Evolutionary conservation across 352 stramenopile species (phyloP).

Genomic region (Pythium biforme): DNA sequence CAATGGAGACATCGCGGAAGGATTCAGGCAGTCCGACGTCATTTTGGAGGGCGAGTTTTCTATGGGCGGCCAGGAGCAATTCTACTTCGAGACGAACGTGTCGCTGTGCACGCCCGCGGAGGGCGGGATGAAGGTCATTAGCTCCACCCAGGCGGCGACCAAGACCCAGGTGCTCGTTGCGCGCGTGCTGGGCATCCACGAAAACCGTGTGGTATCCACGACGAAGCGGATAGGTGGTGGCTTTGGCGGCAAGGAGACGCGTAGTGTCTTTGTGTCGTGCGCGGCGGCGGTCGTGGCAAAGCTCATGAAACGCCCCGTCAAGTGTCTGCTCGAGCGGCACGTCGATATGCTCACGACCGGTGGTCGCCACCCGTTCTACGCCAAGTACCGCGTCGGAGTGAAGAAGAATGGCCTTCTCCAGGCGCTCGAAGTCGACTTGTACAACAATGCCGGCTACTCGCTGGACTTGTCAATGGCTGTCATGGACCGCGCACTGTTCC

Average conservation of each 20-base stretch:
- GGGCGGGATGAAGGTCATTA: constrained; percentile 91
- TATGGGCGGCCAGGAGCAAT: constrained; percentile 94
- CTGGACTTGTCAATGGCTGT: constrained; percentile 94
- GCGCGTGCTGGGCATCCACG: constrained; percentile 89
- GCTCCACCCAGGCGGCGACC: constrained; percentile 92
- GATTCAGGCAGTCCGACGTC: constrained; percentile 60
- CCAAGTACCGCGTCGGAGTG: constrained; percentile 92
- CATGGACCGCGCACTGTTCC: constrained; percentile 95
- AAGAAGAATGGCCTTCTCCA: constrained; percentile 83
- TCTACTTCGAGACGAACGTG: constrained; percentile 94
- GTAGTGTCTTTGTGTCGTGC: constrained; percentile 89
- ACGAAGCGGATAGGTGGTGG: constrained; percentile 95
- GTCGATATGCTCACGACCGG: constrained; percentile 95
- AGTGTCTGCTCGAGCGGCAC: constrained; percentile 91
- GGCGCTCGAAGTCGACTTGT: constrained; percentile 91
- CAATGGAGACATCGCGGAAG: constrained; percentile 78
- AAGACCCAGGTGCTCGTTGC: constrained; percentile 92
- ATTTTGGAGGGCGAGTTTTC: constrained; percentile 88
- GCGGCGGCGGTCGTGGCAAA: constrained; percentile 91
- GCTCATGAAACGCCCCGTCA: constrained; percentile 85
- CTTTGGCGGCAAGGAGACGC: constrained; percentile 97
- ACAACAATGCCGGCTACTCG: constrained; percentile 94
- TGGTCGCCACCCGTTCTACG: constrained; percentile 91
- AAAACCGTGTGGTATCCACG: constrained; percentile 88
- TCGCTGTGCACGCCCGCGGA: constrained; percentile 81